phyloP scores from a whole-genome alignment of 1,284 basidiomycete species.

The Sporisorium scitamineum region DNA sequence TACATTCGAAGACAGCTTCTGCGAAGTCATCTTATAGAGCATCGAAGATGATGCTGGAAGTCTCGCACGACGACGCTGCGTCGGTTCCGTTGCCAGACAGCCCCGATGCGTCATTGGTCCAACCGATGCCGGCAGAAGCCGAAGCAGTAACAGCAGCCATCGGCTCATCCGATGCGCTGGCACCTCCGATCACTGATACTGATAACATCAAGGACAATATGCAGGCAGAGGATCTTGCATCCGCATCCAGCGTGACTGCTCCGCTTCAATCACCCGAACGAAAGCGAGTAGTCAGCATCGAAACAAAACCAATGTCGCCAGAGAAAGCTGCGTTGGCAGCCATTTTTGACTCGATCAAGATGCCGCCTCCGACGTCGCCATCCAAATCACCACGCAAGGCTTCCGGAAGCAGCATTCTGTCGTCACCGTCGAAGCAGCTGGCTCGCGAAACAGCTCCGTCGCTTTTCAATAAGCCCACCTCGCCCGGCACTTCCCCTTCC shows the following conservation, averaged over 20 bases:
- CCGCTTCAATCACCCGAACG: slow-evolving; percentile 18
- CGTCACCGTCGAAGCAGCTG: slow-evolving; percentile 23
- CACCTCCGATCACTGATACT: background rate
- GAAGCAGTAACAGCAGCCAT: background rate
- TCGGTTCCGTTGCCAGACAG: slow-evolving; percentile 24
- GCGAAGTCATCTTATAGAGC: background rate
- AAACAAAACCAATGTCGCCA: slow-evolving; percentile 47
- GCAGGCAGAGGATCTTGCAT: background rate
- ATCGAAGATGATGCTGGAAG: background rate
- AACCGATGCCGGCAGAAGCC: background rate
- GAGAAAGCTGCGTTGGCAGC: slow-evolving; percentile 46
- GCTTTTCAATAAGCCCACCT: slow-evolving; percentile 12
- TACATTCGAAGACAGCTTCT: background rate
- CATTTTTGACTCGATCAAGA: slow-evolving; percentile 48
- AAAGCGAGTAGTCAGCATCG: slow-evolving; percentile 1
- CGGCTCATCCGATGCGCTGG: background rate
- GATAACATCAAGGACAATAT: background rate
- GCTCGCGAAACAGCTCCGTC: slow-evolving; percentile 5
- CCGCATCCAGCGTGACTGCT: background rate
- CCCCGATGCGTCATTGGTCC: slow-evolving; percentile 18
- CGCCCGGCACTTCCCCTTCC: slow-evolving; percentile 18
- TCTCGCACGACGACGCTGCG: slow-evolving; percentile 9
- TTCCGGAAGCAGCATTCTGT: slow-evolving; percentile 20
- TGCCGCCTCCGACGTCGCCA: slow-evolving; percentile 42
- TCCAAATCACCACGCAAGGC: slow-evolving; percentile 44